Base-by-base conservation (phyloP, 2,329 filamentous ascomycete species). In the Stemphylium beticola region DNA sequence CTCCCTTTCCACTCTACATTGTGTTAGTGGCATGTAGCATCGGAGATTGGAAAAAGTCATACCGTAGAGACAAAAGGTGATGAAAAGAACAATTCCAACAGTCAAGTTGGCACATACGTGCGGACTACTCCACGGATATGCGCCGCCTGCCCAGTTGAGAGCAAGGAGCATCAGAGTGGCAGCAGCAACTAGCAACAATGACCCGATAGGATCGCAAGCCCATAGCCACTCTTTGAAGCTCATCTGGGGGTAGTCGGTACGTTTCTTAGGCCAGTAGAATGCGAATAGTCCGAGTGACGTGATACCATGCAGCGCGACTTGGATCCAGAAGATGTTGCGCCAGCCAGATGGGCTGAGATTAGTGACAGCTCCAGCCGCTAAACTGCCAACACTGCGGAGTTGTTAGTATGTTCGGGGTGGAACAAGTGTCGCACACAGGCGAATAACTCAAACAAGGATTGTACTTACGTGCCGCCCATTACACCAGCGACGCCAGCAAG, bases 261-360 rank as follows among this genome's bases (percentile, higher is more conserved):
- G 53, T 48, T 71, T 70, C 62, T 67, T 66, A 2, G 69, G 69
- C 69, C 69, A 72, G 50, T 72, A 72, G 49, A 71, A 64, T 22
- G 77, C 57, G 31, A 84, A 64, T 29, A 85, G 67, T 3, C 82
- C 82, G 0, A 82, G 32, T 2, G 77, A 75, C 0, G 81, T 82
- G 12, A 77, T 68, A 8, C 77, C 75, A 56, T 84, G 82, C 55
- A 85, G 80, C 6, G 75, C 82, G 1, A 82, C 82, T 67, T 85
- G 83, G 12, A 85, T 83, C 83, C 83, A 85, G 64, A 84, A 85
- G 59, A 85, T 85, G 60, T 79, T 78, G 1, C 83, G 75, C 83
- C 83, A 85, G 17, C 83, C 83, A 1, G 67, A 72, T 0, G 75
- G 58, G 46, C 74, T 73, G 11, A 76, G 65, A 53, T 83, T 81